Base-by-base conservation (phyloP, 2,329 filamentous ascomycete species). In the Diaporthe vexans region DNA sequence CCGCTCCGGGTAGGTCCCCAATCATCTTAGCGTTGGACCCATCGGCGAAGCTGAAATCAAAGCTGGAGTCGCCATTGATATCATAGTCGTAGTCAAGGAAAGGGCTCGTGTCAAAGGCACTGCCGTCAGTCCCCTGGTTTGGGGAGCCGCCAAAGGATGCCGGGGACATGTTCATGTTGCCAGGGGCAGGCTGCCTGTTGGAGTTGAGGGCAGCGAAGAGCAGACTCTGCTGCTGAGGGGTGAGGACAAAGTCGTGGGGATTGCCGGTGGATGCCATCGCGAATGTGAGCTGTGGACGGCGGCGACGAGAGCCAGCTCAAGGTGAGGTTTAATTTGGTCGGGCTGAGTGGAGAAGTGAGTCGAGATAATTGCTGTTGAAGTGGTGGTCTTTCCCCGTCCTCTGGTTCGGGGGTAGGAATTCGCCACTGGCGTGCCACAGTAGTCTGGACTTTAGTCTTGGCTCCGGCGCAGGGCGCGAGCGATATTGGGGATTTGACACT, bases 81-180 rank as follows among this genome's bases (percentile, higher is more conserved):
- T 94, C 92, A 77, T 94, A 92, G 77, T 94, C 92, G 79, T 95
- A 97, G 77, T 98, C 95, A 74, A 97, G 88, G 80, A 92, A 95
- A 0, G 95, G 95, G 77, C 93, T 97, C 65, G 95, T 93, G 43
- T 95, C 91, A 58, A 91, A 89, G 76, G 86, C 88, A 72, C 79
- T 80, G 59, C 90, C 83, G 46, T 87, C 85, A 2, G 85, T 84
- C 78, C 83, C 82, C 77, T 86, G 84, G 61, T 81, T 78, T 21
- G 88, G 87, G 15, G 88, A 89, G 71, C 84, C 84, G 75, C 88
- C 86, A 76, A 90, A 82, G 69, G 89, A 83, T 71, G 81, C 81
- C 68, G 89, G 84, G 74, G 89, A 86, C 78, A 89, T 79, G 65
- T 87, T 83, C 72, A 85, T 76, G 33, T 80, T 78, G 74, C 85